phyloP scores from a whole-genome alignment of 192 early-diverging fungal species.

The Geranomyces variabilis region DNA sequence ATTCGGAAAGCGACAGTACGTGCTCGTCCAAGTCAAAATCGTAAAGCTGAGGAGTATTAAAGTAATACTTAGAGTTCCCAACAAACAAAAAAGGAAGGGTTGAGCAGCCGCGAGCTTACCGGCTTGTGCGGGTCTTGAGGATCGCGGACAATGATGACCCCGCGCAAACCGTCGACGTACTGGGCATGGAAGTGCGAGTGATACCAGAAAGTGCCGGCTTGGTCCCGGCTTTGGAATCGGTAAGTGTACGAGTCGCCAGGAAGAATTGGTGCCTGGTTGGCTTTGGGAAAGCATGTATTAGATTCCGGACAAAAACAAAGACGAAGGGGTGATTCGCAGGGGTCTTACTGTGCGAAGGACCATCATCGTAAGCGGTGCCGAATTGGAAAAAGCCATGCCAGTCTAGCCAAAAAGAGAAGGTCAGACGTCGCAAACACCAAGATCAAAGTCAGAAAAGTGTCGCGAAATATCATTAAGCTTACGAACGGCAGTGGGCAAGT shows the following conservation, averaged over 20 bases:
- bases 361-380: slow-evolving; percentile 24
- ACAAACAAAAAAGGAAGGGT: no score
- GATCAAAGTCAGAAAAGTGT: background rate
- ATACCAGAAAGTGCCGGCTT: slow-evolving; percentile 86
- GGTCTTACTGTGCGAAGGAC: background rate
- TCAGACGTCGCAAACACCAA: slow-evolving; percentile 26
- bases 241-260: slow-evolving; percentile 70
- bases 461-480: background rate
- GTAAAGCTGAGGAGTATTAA: background rate
- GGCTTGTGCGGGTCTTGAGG: slow-evolving; percentile 62
- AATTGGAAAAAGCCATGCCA: slow-evolving; percentile 81
- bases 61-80: no score
- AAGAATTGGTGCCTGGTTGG: slow-evolving; percentile 76
- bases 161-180: slow-evolving; percentile 79
- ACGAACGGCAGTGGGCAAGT: background rate
- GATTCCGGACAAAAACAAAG: background rate
- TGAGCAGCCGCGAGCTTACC: background rate
- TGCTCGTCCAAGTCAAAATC: background rate
- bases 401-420: slow-evolving; percentile 35
- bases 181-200: slow-evolving; percentile 72
- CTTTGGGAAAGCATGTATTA: slow-evolving; percentile 26
- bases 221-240: slow-evolving; percentile 56
- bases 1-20: background rate
- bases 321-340: background rate
- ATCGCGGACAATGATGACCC: slow-evolving; percentile 71